Evolutionary conservation across 169 alveolate genomes (phyloP).

Genomic region (Plasmodium cynomolgi): DNA sequence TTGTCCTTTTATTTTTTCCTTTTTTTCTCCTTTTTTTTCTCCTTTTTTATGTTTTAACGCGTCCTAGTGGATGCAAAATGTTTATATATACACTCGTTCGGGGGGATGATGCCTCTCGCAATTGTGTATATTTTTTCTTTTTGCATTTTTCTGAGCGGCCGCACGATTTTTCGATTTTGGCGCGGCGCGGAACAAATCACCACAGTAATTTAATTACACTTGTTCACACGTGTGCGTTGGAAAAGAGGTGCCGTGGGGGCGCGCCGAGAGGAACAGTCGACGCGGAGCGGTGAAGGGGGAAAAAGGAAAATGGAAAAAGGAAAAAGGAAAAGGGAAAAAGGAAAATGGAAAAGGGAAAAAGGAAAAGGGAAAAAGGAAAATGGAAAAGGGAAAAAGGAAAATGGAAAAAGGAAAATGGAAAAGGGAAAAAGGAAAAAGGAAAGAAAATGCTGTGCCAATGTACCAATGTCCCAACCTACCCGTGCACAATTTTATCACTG

Average conservation of each 20-base stretch:
- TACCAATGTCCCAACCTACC: no score
- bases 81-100: background rate
- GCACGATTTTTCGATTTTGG: background rate
- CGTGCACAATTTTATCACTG: no score
- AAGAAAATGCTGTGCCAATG: background rate
- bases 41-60: background rate
- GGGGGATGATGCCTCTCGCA: background rate
- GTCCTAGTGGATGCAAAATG: background rate
- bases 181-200: background rate
- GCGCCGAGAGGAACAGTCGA: background rate
- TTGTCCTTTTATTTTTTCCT: background rate
- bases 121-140: background rate
- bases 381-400: background rate
- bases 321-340: background rate
- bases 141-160: background rate
- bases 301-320: background rate
- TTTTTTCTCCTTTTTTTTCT: background rate
- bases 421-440: background rate
- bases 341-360: no score
- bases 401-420: background rate
- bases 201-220: background rate
- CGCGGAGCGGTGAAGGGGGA: background rate
- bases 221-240: background rate
- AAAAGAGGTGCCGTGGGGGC: background rate
- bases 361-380: background rate